phyloP scores from a whole-genome alignment of 495 filamentous ascomycete genomes.

The Glarea lozoyensis region DNA sequence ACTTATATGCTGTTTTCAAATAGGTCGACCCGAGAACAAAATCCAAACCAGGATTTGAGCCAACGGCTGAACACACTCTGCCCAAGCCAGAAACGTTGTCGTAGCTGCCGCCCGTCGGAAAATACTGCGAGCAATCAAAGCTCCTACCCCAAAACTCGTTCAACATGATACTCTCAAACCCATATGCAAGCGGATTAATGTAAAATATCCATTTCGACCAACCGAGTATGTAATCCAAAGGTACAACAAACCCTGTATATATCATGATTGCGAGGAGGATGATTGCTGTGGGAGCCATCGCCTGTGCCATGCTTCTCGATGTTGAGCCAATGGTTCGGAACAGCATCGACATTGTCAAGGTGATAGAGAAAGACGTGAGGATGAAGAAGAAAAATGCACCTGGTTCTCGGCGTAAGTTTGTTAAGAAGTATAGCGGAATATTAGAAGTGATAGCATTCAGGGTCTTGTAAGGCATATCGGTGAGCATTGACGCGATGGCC shows the following conservation, averaged over 20 bases:
- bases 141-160: constrained; percentile 69
- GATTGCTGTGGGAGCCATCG: constrained; percentile 57
- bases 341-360: constrained; percentile 68
- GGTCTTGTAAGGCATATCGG: constrained; percentile 66
- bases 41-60: constrained; percentile 20
- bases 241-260: constrained; percentile 74
- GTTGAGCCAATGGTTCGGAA: constrained; percentile 65
- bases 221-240: constrained; percentile 61
- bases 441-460: constrained; percentile 64
- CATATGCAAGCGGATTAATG: constrained; percentile 73
- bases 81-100: constrained; percentile 21
- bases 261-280: constrained; percentile 63
- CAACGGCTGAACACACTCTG: constrained; percentile 29
- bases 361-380: constrained; percentile 42
- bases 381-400: constrained; percentile 77
- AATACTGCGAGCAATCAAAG: constrained; percentile 48
- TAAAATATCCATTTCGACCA: constrained; percentile 86
- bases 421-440: constrained; percentile 70
- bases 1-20: constrained; percentile 34
- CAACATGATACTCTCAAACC: constrained; percentile 78
- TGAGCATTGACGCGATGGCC: constrained; percentile 63
- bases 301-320: constrained; percentile 53
- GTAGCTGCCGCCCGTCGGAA: constrained; percentile 47
- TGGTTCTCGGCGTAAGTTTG: constrained; percentile 51
- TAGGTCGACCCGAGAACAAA: constrained; percentile 24